Evolutionary conservation across 176 grass and related monocot species (phyloP).

Genomic region (Pontederia crassipes): DNA sequence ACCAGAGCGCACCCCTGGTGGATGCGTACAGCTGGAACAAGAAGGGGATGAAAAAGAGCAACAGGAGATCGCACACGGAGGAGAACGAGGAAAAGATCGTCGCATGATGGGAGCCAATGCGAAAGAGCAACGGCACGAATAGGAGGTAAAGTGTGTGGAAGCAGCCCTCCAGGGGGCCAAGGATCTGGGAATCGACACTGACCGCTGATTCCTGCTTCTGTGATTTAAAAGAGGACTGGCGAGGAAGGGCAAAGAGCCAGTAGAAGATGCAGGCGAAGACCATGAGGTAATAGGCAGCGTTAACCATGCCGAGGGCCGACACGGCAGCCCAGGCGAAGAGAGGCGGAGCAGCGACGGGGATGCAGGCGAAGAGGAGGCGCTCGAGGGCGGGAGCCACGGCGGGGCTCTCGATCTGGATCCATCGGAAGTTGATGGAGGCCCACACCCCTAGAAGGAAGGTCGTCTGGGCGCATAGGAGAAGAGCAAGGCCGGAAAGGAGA

Average conservation of each 20-base stretch:
- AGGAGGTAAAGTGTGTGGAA: slow-evolving; percentile 63
- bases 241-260: slow-evolving; percentile 86
- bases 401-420: slow-evolving; percentile 97
- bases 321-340: slow-evolving; percentile 84
- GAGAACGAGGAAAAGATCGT: slow-evolving; percentile 61
- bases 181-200: slow-evolving; percentile 40
- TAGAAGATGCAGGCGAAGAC: slow-evolving; percentile 79
- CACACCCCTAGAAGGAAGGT: slow-evolving; percentile 93
- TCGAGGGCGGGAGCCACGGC: slow-evolving; percentile 65
- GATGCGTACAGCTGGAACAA: slow-evolving; percentile 91
- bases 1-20: slow-evolving; percentile 60
- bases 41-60: slow-evolving; percentile 94
- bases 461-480: slow-evolving; percentile 84
- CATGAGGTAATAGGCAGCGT: slow-evolving; percentile 76
- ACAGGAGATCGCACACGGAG: slow-evolving; percentile 56
- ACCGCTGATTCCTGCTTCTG: slow-evolving; percentile 40
- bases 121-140: slow-evolving; percentile 75
- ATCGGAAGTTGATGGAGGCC: slow-evolving; percentile 93
- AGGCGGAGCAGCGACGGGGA: slow-evolving; percentile 45
- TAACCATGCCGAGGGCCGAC: slow-evolving; percentile 70
- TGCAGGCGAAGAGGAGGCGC: slow-evolving; percentile 76
- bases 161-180: slow-evolving; percentile 72
- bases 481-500: slow-evolving; percentile 53
- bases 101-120: slow-evolving; percentile 57
- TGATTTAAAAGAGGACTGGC: slow-evolving; percentile 57